These are phyloP conservation scores for Bombardia bombarda DNA, from an alignment of 495 filamentous ascomycete species.

Conservation along the genomic window DNA sequence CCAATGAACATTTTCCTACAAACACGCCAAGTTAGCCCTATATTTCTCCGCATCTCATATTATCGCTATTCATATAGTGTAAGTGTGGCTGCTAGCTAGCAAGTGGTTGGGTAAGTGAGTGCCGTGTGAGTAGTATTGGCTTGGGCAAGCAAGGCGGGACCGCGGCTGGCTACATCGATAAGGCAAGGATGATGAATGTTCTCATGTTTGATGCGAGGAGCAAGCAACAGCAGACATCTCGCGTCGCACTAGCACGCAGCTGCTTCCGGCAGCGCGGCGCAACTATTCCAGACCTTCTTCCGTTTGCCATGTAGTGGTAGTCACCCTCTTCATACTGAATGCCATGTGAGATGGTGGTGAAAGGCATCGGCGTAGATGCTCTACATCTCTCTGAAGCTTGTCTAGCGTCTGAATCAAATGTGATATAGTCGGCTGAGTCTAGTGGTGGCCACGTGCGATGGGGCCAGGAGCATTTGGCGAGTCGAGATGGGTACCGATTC, in stretches of 20 bases:
- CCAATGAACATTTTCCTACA: slow-evolving; percentile 99
- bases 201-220: too few relatives aligned
- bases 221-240: too few relatives aligned
- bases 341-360: slow-evolving; percentile 1
- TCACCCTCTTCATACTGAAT: neutral
- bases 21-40: slow-evolving; percentile 23
- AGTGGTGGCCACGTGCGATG: too few relatives aligned
- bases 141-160: neutral
- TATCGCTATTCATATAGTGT: too few relatives aligned
- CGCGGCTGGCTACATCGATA: neutral
- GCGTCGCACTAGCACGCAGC: too few relatives aligned
- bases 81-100: neutral
- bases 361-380: neutral
- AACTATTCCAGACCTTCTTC: slow-evolving; percentile 4
- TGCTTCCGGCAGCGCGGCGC: too few relatives aligned
- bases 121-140: neutral
- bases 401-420: slow-evolving; percentile 2
- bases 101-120: too few relatives aligned
- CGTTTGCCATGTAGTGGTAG: neutral
- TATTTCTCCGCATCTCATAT: neutral
- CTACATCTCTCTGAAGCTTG: neutral
- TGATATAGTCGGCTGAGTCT: slow-evolving; percentile 10
- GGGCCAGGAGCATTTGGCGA: too few relatives aligned
- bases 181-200: neutral
- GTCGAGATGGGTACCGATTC: too few relatives aligned